Percentiles rank a stretch among this genome's conserved stretches.
Evolutionary conservation across 768 basidiomycete species (phyloP).

Genomic region (Asterophora parasitica): DNA sequence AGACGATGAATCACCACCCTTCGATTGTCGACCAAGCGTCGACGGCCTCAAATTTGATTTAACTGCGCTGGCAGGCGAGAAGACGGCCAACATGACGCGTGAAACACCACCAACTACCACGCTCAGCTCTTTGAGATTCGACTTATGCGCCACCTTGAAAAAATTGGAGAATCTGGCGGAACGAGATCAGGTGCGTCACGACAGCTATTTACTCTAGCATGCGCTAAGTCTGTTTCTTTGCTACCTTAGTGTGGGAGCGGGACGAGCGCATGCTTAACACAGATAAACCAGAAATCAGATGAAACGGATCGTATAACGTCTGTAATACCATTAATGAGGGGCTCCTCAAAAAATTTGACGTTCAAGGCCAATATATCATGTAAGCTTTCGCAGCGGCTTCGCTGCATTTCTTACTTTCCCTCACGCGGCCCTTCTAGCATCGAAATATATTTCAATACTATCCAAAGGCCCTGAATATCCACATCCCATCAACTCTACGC

Average conservation of each 20-base stretch:
- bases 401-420: conserved; percentile 1
- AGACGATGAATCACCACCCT: conserved; percentile 35
- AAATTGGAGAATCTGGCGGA: conserved; percentile 39
- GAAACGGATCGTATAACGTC: conserved; percentile 56
- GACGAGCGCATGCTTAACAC: conserved; percentile 71
- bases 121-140: conserved; percentile 55
- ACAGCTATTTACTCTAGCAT: conserved; percentile 5
- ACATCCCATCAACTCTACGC: conserved; percentile 34
- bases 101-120: conserved; percentile 61
- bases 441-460: conserved; percentile 49
- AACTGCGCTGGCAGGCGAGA: conserved; percentile 46
- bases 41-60: conserved; percentile 56
- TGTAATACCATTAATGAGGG: conserved; percentile 70
- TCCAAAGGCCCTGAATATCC: conserved; percentile 64
- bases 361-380: conserved; percentile 33
- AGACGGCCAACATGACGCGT: conserved; percentile 45
- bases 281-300: conserved; percentile 54
- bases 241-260: conserved; percentile 66
- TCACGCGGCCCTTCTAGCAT: conserved; percentile 32
- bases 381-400: conserved; percentile 12
- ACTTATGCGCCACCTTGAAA: conserved; percentile 62
- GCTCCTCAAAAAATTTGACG: conserved; percentile 27
- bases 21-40: conserved; percentile 48
- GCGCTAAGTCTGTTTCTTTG: neutral
- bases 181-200: conserved; percentile 61